These are phyloP conservation scores for Cercospora sp. DNA, from an alignment of 2,329 filamentous ascomycete species.

Conservation along the genomic window DNA sequence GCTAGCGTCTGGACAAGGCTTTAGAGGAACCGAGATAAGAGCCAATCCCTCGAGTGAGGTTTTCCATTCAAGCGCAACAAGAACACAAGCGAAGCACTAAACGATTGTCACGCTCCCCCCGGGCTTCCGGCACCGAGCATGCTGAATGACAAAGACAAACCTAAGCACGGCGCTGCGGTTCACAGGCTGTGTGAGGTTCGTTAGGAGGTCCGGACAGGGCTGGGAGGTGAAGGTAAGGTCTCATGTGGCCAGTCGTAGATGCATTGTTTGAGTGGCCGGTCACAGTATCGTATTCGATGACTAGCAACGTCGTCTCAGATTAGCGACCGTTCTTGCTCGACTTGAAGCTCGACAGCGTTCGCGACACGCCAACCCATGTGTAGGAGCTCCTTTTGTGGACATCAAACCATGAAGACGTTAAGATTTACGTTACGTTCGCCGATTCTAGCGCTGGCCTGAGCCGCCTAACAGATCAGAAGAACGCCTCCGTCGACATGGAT, in stretches of 20 bases:
- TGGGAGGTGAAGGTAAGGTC: not conserved
- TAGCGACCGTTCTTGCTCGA: not conserved
- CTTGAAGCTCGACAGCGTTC: not conserved
- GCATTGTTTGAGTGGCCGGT: not conserved
- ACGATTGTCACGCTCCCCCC: not conserved
- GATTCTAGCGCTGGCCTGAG: slow-evolving; percentile 3
- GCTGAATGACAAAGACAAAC: not conserved
- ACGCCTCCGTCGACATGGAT: slow-evolving; percentile 20
- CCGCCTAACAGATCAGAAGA: not conserved
- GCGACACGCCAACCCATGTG: not conserved
- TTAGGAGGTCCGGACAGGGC: not conserved
- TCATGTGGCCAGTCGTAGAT: not conserved
- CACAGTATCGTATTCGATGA: not conserved
- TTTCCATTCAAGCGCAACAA: not conserved
- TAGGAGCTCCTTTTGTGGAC: not conserved
- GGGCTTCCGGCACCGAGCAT: not conserved
- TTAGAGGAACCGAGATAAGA: not conserved
- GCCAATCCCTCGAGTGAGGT: not conserved
- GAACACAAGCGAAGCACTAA: not conserved
- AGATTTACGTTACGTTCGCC: slow-evolving; percentile 2
- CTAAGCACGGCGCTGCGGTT: not conserved
- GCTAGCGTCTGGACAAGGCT: not conserved
- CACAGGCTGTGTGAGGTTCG: not conserved
- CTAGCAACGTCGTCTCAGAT: slow-evolving; percentile 1
- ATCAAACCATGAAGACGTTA: not conserved